Base-by-base conservation (phyloP, 2,329 filamentous ascomycete species). In the Alternaria sp. region DNA sequence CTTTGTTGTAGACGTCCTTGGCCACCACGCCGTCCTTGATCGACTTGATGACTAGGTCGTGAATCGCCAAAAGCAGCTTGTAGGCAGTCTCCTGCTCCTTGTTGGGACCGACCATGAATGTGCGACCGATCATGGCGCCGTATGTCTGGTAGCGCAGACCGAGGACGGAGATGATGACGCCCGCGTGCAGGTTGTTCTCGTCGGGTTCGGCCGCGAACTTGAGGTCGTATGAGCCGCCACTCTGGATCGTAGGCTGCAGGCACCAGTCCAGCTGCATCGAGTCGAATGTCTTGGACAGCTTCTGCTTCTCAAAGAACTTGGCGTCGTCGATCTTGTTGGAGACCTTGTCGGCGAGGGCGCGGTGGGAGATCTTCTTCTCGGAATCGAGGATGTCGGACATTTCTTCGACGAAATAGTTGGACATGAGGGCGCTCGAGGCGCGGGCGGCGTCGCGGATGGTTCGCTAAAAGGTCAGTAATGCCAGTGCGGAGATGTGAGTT, bases 341-440 rank as follows among this genome's bases (percentile, higher is more conserved):
- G 30, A 99, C 91, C 81, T 94, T 96, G 74, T 93, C 89, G n/a
- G 92, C 90, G 8, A 99, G 87, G 3, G 87, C 87, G 69, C 90
- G 92, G 82, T 99, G 96, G 67, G 94, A 96, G 77, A 98, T 93
- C 78, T 97, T 97, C 85, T 97, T 97, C 80, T 98, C 96, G 71
- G 94, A 91, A 76, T 99, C 96, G 64, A 99, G 88, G 56, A 98
- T 91, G 72, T 92, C 91, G 55, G 95, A 97, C 94, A 99, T 98
- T 79, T 97, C 94, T 77, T 99, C 96, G 69, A 99, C 90, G 79
- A 98, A 98, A 81, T 96, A 99, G 63, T 95, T 93, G 55, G 93
- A 93, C 90, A 98, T 96, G 64, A 98, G 85, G 62, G 94, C 94
- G 69, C 96, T 95, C 72, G 94, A 97, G 50, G 96, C 95, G 77